Conservation (phyloP, 768 basidiomycete species). For the Candolleomyces aberdarensis region DNA sequence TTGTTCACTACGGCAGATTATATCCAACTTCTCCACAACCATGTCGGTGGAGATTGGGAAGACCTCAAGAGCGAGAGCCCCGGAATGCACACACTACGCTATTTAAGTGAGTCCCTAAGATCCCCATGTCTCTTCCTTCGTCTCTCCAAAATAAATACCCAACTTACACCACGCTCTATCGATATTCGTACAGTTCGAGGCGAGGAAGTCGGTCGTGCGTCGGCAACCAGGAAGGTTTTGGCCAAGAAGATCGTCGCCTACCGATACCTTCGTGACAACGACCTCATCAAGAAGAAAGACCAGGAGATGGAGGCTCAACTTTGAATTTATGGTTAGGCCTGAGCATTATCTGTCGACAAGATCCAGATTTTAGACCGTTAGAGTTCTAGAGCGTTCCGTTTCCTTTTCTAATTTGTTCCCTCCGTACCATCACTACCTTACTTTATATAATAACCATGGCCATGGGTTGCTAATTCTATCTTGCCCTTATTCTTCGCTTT, state of each 20-base stretch:
- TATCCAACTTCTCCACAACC: background rate
- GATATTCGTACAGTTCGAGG: background rate
- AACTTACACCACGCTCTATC: too few species aligned
- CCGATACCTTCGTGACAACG: background rate
- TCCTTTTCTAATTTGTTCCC: too few species aligned
- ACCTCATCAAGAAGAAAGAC: background rate
- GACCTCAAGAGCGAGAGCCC: too few species aligned
- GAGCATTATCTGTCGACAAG: background rate
- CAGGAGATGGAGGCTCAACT: background rate
- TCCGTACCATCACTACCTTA: too few species aligned
- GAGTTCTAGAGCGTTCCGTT: too few species aligned
- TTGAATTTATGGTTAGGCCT: background rate
- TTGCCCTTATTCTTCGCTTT: too few species aligned
- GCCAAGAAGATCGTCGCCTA: background rate
- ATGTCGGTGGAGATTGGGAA: background rate
- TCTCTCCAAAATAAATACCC: too few species aligned
- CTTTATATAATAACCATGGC: too few species aligned
- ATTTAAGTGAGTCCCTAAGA: too few species aligned
- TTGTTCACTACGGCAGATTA: background rate
- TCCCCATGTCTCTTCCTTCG: too few species aligned
- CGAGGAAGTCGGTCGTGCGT: background rate
- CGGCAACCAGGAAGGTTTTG: background rate
- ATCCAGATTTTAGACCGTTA: background rate
- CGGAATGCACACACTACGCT: background rate
- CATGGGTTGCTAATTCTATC: too few species aligned